A percentile compares a stretch with the other conserved stretches of the same genome.
These are phyloP conservation scores for Carex myosuroides DNA, from an alignment of 176 grass and related monocot genomes.

Conservation along the genomic window DNA sequence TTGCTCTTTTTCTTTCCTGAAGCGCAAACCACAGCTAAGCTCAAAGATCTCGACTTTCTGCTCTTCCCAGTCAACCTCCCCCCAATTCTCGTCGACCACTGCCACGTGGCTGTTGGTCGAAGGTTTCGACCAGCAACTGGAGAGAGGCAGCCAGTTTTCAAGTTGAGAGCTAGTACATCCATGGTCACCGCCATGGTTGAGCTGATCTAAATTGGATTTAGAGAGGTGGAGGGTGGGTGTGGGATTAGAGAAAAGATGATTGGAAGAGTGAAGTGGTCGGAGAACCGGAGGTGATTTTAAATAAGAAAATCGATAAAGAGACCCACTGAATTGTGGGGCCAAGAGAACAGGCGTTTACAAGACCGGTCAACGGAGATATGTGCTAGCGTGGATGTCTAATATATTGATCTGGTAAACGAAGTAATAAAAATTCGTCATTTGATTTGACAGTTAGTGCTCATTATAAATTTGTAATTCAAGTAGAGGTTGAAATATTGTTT, in stretches of 20 bases:
- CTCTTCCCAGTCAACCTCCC: slow-evolving; percentile 12
- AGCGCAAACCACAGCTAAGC: slow-evolving; percentile 34
- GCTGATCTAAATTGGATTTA: background rate
- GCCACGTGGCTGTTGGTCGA: slow-evolving; percentile 1
- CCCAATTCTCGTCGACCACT: background rate
- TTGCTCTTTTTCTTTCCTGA: slow-evolving; percentile 51
- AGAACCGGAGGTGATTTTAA: slow-evolving; percentile 10
- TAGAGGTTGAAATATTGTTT: too few species aligned
- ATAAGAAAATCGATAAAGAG: background rate
- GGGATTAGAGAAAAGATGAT: background rate
- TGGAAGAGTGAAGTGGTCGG: background rate
- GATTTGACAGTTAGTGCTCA: background rate
- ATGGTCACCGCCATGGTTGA: slow-evolving; percentile 25
- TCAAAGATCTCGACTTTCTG: slow-evolving; percentile 21
- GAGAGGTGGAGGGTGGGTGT: background rate
- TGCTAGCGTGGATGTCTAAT: background rate
- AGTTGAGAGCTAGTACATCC: slow-evolving; percentile 53
- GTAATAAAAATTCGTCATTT: background rate
- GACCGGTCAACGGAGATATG: background rate
- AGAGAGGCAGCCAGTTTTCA: slow-evolving; percentile 34
- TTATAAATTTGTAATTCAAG: too few species aligned
- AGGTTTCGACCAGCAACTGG: slow-evolving; percentile 7
- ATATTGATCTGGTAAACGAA: background rate
- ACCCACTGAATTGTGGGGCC: slow-evolving; percentile 1
- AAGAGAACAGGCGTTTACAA: background rate